A percentile compares a stretch with the other conserved stretches of the same genome.
phyloP scores from a whole-genome alignment of 2,329 filamentous ascomycete species.

The Elsinoe ampelina region DNA sequence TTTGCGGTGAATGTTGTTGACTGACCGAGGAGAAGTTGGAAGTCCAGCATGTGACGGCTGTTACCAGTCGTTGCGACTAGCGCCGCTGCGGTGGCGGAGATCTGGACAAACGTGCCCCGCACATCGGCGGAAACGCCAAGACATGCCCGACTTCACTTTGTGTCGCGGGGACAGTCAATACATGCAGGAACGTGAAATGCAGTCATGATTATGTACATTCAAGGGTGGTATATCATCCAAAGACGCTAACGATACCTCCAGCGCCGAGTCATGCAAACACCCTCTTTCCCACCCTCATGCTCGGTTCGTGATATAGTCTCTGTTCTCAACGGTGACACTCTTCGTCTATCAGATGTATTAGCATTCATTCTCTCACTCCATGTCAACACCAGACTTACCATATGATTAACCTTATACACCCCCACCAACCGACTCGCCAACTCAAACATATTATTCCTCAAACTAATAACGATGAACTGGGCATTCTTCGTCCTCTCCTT shows the following conservation, averaged over 20 bases:
- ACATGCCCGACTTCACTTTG: neutral
- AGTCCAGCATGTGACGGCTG: slow-evolving; percentile 11
- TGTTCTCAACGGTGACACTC: slow-evolving; percentile 45
- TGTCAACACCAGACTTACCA: slow-evolving; percentile 41
- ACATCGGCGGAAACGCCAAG: neutral
- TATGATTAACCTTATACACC: slow-evolving; percentile 99
- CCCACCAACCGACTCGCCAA: slow-evolving; percentile 89
- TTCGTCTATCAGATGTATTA: slow-evolving; percentile 35
- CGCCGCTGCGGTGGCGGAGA: neutral
- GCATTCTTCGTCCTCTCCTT: slow-evolving; percentile 99
- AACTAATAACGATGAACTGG: slow-evolving; percentile 95
- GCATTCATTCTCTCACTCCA: neutral
- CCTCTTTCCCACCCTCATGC: slow-evolving; percentile 7
- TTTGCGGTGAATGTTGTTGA: neutral
- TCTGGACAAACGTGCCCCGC: slow-evolving; percentile 5
- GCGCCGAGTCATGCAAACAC: neutral
- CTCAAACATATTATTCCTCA: slow-evolving; percentile 99
- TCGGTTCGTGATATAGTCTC: slow-evolving; percentile 34
- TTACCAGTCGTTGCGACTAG: slow-evolving; percentile 8
- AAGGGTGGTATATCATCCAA: neutral
- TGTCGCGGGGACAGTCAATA: neutral
- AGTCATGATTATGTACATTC: neutral
- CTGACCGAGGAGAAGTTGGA: slow-evolving; percentile 8
- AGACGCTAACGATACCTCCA: neutral
- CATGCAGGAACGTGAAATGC: neutral